Conservation (phyloP, 2,329 filamentous ascomycete genomes). For the Cladosporium oxysporum region DNA sequence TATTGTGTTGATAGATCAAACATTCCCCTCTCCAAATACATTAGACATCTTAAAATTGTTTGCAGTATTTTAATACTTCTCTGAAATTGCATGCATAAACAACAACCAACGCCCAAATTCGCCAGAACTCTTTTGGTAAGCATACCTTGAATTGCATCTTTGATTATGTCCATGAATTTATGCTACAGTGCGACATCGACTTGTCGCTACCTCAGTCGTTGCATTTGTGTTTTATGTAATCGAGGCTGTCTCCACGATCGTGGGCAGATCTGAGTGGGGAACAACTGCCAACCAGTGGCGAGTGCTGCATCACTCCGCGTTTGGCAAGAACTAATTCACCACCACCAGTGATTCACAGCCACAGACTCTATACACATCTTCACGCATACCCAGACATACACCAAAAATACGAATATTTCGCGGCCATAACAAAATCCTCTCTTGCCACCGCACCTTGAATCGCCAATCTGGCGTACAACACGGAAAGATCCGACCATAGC, state of each 20-base stretch:
- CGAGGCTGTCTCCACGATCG: background rate
- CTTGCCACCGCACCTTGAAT: background rate
- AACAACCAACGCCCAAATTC: no score
- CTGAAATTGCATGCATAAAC: no score
- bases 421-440: background rate
- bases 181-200: no score
- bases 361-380: background rate
- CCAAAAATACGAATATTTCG: background rate
- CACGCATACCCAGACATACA: background rate
- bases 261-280: conserved; percentile 7
- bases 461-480: conserved; percentile 11
- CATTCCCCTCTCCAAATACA: background rate
- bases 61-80: no score
- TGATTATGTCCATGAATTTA: no score
- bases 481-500: conserved; percentile 16
- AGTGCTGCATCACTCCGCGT: conserved; percentile 3
- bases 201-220: no score
- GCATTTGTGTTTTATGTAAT: background rate
- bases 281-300: conserved; percentile 6
- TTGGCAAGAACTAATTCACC: background rate
- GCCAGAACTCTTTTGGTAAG: no score
- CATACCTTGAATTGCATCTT: no score
- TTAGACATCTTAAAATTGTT: no score
- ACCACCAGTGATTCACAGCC: background rate
- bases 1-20: no score